Base-by-base conservation (phyloP, 768 basidiomycete species). In the Pseudohyphozyma bogoriensis region DNA sequence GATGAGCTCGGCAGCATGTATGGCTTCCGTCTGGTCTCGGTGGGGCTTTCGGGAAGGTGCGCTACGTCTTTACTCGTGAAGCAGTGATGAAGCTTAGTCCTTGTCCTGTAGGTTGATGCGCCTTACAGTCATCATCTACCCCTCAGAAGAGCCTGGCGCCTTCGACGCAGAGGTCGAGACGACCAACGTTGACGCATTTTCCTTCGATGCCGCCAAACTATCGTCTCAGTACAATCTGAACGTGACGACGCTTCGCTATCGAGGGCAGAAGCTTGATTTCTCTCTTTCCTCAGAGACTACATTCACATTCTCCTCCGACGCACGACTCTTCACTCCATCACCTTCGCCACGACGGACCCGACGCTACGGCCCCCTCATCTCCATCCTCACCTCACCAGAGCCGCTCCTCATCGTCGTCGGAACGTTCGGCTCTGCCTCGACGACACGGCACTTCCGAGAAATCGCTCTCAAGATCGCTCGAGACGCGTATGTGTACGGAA, bases 21-120 rank as follows among this genome's bases (percentile, higher is more conserved):
- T 68, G 89, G 88, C 3, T 86, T 82, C 77, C 79, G 75, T 52
- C 81, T 92, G 45, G 75, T 81, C 36, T 76, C 77, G 35, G 71
- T 89, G 45, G 65, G 69, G 2, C 72, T 78, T n/a, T 85, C 86
- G 36, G 89, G 89, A 51, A 77, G 85, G 87, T 86, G 58, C 53
- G 80, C 2, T 31, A 42, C 12, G 18, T 6, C 11, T 53, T 18
- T 42, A 7, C 4, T 8, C 15, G 40, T 6, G 2, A 16, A 42
- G 10, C 20, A 42, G 40, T 11, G n/a, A n/a, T n/a, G n/a, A n/a
- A n/a, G n/a, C n/a, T n/a, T n/a, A n/a, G n/a, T 42, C 20, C 20
- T 7, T 8, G 20, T 42, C 20, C 1, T 42, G 40, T n/a, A 42
- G 40, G 15, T 7, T 50, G 15, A 31, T 31, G 31, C 29, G 47